These are phyloP conservation scores for Firmiana major DNA, from an alignment of 345 rosid genomes.

Conservation along the genomic window DNA sequence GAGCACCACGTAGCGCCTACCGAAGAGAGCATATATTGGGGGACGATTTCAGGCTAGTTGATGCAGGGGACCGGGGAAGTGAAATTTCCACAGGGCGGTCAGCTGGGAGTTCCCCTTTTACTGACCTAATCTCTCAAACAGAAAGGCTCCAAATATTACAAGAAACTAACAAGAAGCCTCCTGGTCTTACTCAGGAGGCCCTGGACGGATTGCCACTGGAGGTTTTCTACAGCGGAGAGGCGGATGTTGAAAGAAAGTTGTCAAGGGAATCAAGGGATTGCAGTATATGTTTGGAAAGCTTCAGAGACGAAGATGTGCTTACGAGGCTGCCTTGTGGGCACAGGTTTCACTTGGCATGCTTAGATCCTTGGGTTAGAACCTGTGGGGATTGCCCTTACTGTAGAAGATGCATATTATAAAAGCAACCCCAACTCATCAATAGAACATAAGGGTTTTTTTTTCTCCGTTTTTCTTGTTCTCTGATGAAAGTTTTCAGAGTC, in stretches of 20 bases:
- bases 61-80: conserved; percentile 41
- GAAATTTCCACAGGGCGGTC: conserved; percentile 23
- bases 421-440: background rate
- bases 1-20: conserved; percentile 18
- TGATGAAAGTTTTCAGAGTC: conserved; percentile 1
- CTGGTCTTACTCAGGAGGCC: conserved; percentile 61
- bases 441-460: background rate
- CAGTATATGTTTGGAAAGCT: conserved; percentile 86
- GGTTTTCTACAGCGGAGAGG: conserved; percentile 35
- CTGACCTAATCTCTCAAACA: conserved; percentile 20
- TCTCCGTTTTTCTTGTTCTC: background rate
- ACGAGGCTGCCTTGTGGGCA: conserved; percentile 62
- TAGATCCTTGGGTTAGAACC: conserved; percentile 81
- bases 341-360: conserved; percentile 69
- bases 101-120: conserved; percentile 21
- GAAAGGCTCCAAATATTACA: conserved; percentile 30
- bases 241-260: conserved; percentile 20
- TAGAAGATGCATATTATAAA: conserved; percentile 44
- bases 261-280: conserved; percentile 47
- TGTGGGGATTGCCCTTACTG: conserved; percentile 97
- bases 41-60: conserved; percentile 43
- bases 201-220: conserved; percentile 47
- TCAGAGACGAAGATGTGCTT: conserved; percentile 53
- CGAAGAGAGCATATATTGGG: conserved; percentile 23
- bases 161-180: conserved; percentile 53